A percentile compares a stretch with the other conserved stretches of the same genome.
Evolutionary conservation across 2,329 filamentous ascomycete genomes (phyloP).

Genomic region (Aspergillus sp.): DNA sequence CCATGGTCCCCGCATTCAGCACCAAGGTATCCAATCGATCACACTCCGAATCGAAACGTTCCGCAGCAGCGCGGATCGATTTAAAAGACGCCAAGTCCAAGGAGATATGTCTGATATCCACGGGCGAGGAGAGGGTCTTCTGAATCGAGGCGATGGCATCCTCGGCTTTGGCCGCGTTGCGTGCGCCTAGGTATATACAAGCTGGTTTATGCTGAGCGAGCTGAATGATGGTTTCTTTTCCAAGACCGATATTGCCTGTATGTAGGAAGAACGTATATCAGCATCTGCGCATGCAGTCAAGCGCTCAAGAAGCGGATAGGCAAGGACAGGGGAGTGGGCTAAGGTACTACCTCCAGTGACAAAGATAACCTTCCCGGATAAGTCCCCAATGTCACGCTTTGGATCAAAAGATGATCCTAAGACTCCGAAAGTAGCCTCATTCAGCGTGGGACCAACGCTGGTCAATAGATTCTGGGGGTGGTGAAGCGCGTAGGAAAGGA

Average conservation of each 20-base stretch:
- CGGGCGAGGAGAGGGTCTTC: slow-evolving; percentile 19
- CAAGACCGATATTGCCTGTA: slow-evolving; percentile 41
- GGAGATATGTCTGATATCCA: slow-evolving; percentile 38
- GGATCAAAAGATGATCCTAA: slow-evolving; percentile 34
- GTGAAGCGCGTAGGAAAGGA: slow-evolving; percentile 12
- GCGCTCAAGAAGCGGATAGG: background rate
- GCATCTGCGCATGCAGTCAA: background rate
- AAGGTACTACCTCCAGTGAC: slow-evolving; percentile 41
- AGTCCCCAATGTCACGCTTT: slow-evolving; percentile 37
- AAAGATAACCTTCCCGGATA: slow-evolving; percentile 44
- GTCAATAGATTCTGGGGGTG: slow-evolving; percentile 24
- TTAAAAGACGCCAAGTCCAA: slow-evolving; percentile 46
- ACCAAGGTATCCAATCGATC: slow-evolving; percentile 40
- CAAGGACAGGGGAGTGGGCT: too few species aligned
- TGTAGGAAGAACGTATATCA: background rate
- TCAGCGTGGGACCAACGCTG: slow-evolving; percentile 28
- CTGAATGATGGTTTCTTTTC: slow-evolving; percentile 40
- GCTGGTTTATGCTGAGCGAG: slow-evolving; percentile 45
- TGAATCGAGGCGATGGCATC: slow-evolving; percentile 39
- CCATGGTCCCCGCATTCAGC: slow-evolving; percentile 44
- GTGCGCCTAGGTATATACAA: slow-evolving; percentile 49
- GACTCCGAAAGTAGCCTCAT: slow-evolving; percentile 26
- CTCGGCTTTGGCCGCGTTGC: slow-evolving; percentile 37
- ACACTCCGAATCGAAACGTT: slow-evolving; percentile 31
- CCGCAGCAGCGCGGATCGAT: slow-evolving; percentile 40